Percentiles rank a stretch among this genome's conserved stretches.
These are phyloP conservation scores for Chlamydomonas sphaeroides DNA, from an alignment of 139 green algal species.

Conservation along the genomic window DNA sequence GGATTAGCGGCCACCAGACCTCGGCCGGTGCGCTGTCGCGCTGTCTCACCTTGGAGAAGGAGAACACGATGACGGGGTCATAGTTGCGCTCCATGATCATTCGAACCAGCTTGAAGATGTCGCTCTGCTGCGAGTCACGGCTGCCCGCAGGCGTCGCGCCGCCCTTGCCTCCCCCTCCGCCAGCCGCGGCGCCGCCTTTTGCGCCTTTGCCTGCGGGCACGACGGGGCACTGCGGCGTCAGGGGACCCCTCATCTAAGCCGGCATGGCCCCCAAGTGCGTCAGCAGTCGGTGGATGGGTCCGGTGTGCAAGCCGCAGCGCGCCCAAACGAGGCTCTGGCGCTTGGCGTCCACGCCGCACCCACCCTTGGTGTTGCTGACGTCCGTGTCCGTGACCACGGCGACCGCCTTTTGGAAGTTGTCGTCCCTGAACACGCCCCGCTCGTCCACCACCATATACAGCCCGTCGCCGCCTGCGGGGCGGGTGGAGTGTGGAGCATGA, in stretches of 20 bases:
- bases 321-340: too few relatives aligned
- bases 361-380: too few relatives aligned
- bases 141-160: not conserved
- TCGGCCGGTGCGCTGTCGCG: too few relatives aligned
- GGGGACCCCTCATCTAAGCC: too few relatives aligned
- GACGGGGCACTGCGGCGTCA: too few relatives aligned
- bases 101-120: slow-evolving; percentile 93
- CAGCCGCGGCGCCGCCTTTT: slow-evolving; percentile 20
- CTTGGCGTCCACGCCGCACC: too few relatives aligned
- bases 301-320: too few relatives aligned
- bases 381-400: slow-evolving; percentile 3
- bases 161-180: not conserved
- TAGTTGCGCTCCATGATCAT: slow-evolving; percentile 90
- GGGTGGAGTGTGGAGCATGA: too few relatives aligned
- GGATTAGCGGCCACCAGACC: too few relatives aligned
- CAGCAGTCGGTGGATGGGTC: too few relatives aligned
- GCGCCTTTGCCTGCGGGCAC: not conserved
- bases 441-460: slow-evolving; percentile 82
- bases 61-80: slow-evolving; percentile 95
- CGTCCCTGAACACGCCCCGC: slow-evolving; percentile 64
- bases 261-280: too few relatives aligned
- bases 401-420: slow-evolving; percentile 63
- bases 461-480: slow-evolving; percentile 62
- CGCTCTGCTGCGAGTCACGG: slow-evolving; percentile 49
- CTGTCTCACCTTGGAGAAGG: slow-evolving; percentile 78